A percentile compares a stretch with the other conserved stretches of the same genome.
These are phyloP conservation scores for Solanum chiquidenum DNA, from an alignment of 257 asterid genomes.

Conservation along the genomic window DNA sequence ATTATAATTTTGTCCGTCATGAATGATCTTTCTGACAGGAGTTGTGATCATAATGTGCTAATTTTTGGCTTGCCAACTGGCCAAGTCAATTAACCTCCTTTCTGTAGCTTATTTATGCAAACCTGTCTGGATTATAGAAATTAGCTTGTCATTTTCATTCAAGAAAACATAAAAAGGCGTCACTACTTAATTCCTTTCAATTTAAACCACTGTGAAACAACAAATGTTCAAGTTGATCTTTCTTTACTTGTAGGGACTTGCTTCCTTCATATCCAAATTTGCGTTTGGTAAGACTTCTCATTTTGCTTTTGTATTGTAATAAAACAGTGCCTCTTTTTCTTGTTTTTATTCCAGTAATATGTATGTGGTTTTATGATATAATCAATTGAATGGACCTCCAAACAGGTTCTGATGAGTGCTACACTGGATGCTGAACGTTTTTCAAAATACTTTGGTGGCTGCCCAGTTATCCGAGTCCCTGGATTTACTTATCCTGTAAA, in stretches of 20 bases:
- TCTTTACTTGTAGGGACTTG: slow-evolving; percentile 56
- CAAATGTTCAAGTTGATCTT: neutral
- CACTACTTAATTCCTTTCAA: neutral
- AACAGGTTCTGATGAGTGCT: slow-evolving; percentile 94
- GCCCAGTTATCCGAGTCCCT: slow-evolving; percentile 83
- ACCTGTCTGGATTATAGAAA: neutral
- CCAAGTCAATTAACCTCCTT: neutral
- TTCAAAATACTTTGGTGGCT: slow-evolving; percentile 79
- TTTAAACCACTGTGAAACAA: neutral
- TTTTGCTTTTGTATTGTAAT: slow-evolving; percentile 2
- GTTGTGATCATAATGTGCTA: neutral
- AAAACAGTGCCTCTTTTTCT: neutral
- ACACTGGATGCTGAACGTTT: slow-evolving; percentile 86
- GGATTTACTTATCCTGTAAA: slow-evolving; percentile 91
- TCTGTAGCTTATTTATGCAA: neutral
- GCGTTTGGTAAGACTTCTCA: slow-evolving; percentile 56
- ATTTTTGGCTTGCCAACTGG: neutral
- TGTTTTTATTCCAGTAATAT: neutral
- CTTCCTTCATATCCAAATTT: slow-evolving; percentile 80
- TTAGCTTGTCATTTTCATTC: neutral
- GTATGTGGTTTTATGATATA: neutral
- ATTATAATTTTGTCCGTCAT: neutral
- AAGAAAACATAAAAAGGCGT: neutral
- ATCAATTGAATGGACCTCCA: neutral
- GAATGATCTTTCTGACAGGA: neutral